Evolutionary conservation across 2,329 filamentous ascomycete species (phyloP).

Genomic region (Fusarium bactridioides): DNA sequence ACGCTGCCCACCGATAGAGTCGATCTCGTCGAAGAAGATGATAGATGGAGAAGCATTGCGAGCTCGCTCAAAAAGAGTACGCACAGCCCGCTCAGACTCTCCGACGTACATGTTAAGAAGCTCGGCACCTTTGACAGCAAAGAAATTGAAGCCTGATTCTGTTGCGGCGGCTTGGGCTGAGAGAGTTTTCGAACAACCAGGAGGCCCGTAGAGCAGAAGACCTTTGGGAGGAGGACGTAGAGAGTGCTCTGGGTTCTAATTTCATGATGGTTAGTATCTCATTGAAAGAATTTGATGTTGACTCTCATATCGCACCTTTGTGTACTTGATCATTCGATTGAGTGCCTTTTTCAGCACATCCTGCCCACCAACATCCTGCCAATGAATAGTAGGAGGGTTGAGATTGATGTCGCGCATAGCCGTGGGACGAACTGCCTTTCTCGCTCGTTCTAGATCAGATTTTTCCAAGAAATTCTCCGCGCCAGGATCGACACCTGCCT

Average conservation of each 20-base stretch:
- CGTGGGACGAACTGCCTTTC: conserved; percentile 76
- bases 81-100: conserved; percentile 86
- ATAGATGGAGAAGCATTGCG: conserved; percentile 87
- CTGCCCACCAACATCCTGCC: conserved; percentile 89
- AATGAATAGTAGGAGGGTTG: conserved; percentile 84
- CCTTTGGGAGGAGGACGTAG: conserved; percentile 74
- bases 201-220: conserved; percentile 88
- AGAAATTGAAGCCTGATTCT: conserved; percentile 90
- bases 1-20: conserved; percentile 74
- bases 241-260: conserved; percentile 46
- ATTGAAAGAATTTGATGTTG: background rate
- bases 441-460: conserved; percentile 69
- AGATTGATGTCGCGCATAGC: conserved; percentile 91
- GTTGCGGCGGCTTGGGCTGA: conserved; percentile 91
- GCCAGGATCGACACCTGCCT: conserved; percentile 21
- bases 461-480: conserved; percentile 45
- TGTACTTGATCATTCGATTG: conserved; percentile 57
- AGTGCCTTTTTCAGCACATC: conserved; percentile 73
- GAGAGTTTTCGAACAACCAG: conserved; percentile 94
- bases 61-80: conserved; percentile 86
- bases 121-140: conserved; percentile 92
- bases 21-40: conserved; percentile 97
- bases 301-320: conserved; percentile 41
- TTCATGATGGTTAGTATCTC: conserved; percentile 9
- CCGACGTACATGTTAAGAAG: conserved; percentile 97